Base-by-base conservation (phyloP, 208 protist species). In the Acanthamoeba lugdunensis region DNA sequence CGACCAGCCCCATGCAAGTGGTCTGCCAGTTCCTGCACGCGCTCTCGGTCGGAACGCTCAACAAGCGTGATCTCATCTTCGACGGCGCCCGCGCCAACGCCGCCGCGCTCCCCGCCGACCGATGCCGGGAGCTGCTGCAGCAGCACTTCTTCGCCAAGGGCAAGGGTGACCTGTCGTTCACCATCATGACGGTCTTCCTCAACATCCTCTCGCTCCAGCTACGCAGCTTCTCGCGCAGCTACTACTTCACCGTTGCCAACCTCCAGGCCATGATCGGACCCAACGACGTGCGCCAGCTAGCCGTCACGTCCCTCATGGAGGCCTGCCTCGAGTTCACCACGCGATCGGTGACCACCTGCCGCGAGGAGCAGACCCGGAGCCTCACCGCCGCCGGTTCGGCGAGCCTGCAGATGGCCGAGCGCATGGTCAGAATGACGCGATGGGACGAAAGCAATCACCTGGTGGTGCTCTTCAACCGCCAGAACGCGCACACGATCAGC, bases 101-200 rank as follows among this genome's bases (percentile, higher is more conserved):
- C 30, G 33, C 28, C 13, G 30, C 69, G 28, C 45, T 82, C 16
- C 41, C 11, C 16, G n/a, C n/a, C 45, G 73, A 45, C 11, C n/a
- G 25, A n/a, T 82, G 73, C 73, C 16, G 16, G 1, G 33, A 41
- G 41, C 45, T 82, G 73, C 28, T 82, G 25, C 21, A 82, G 33
- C 33, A n/a, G 73, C 45, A 54, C 41, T 82, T 77, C 69, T 77
- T 77, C 69, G 33, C 30, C 33, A 77, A 77, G 73, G 14, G n/a
- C 73, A n/a, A 82, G 28, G 21, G 14, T 1, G 73, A 82, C 45
- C 73, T n/a, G 45, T 82, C 73, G 14, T 77, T 77, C 69, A 16
- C 69, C 28, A 77, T 65, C 45, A 88, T 30, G 52, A 14, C 33
- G 52, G 81, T 88, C 81, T 88, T 88, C 81, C 69, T 88, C 81